These are phyloP conservation scores for Chalaropsis thielavioides DNA, from an alignment of 2,329 filamentous ascomycete genomes.

Conservation along the genomic window DNA sequence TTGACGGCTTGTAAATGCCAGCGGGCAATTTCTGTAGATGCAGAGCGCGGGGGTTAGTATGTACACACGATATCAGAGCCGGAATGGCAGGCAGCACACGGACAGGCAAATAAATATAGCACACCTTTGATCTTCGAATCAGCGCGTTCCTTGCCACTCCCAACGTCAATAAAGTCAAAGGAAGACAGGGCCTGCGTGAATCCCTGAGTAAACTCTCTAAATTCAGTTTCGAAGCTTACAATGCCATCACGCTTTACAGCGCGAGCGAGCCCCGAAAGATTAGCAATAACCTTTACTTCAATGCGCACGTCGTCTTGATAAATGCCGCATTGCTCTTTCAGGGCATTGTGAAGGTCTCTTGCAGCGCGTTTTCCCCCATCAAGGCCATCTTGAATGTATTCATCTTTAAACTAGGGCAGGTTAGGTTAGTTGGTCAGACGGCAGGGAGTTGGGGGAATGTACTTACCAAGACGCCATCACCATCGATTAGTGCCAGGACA, in stretches of 20 bases:
- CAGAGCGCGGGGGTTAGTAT: slow-evolving; percentile 12
- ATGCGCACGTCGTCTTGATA: slow-evolving; percentile 36
- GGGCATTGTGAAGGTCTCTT: slow-evolving; percentile 33
- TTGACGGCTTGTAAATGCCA: slow-evolving; percentile 47
- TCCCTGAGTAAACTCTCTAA: slow-evolving; percentile 43
- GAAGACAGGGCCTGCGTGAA: slow-evolving; percentile 45
- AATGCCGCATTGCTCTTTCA: slow-evolving; percentile 33
- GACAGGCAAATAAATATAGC: slow-evolving; percentile 13
- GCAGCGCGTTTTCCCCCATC: slow-evolving; percentile 42
- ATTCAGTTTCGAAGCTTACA: slow-evolving; percentile 30
- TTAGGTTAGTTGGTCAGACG: neutral
- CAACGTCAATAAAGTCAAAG: slow-evolving; percentile 52
- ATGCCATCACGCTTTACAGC: slow-evolving; percentile 36
- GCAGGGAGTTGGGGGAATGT: neutral
- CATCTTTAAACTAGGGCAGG: slow-evolving; percentile 39
- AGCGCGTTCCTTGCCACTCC: slow-evolving; percentile 41
- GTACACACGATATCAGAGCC: neutral
- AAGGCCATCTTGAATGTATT: slow-evolving; percentile 38
- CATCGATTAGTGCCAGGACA: slow-evolving; percentile 46
- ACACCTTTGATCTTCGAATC: slow-evolving; percentile 47
- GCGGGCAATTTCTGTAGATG: slow-evolving; percentile 31
- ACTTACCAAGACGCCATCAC: slow-evolving; percentile 44
- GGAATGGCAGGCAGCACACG: neutral
- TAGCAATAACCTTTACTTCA: slow-evolving; percentile 41
- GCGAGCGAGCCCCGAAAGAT: slow-evolving; percentile 36